Evolutionary conservation across 371 early-diverging fungal genomes (phyloP), one percentile per base, ranked within the genome.

Genomic region (Mucor indicus): DNA sequence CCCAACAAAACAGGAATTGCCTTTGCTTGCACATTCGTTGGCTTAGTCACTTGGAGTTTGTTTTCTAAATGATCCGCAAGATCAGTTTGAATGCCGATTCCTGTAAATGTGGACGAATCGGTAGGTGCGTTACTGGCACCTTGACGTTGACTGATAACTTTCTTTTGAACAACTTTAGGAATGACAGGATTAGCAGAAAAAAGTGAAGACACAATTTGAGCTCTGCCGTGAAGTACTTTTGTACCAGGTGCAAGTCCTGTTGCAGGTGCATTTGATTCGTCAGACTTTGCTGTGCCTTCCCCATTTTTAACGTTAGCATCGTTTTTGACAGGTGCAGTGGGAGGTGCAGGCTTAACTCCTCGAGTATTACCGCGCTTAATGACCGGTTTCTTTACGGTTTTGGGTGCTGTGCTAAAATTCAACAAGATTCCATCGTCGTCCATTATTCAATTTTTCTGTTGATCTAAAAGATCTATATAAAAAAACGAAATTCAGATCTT

Each of bases 11-110:
- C 53, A 5, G 84, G 83, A 33, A 89, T 70, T 5, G 89, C 81
- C 23, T 81, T 79, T n/a, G 77, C 75, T 50, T 92, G 92, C 39
- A 92, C 85, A 38, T 68, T 68, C 7, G 92, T 90, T 24, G 89
- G 86, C 43, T 69, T 71, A 13, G 62, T 58, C 11, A 93, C 83
- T 2, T 68, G 62, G 56, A 92, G 69, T 25, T 90, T 89, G 27
- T 53, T 55, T 5, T 65, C 46, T 41, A 96, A 58, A 45, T 87
- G 84, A 20, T 59, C 47, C 7, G 75, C 67, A 15, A 96, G 72
- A 48, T 87, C 80, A 2, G 79, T 38, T 36, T 86, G 72, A 22
- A 96, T 61, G 9, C 93, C 93, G 6, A 93, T 77, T 19, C 84
- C 85, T 2, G 72, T 67, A 58, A 95, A 93, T 2, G 84, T 66